Percentiles rank a stretch among this genome's conserved stretches.
phyloP scores from a whole-genome alignment of 1,284 basidiomycete genomes.

The Boletus sp. region DNA sequence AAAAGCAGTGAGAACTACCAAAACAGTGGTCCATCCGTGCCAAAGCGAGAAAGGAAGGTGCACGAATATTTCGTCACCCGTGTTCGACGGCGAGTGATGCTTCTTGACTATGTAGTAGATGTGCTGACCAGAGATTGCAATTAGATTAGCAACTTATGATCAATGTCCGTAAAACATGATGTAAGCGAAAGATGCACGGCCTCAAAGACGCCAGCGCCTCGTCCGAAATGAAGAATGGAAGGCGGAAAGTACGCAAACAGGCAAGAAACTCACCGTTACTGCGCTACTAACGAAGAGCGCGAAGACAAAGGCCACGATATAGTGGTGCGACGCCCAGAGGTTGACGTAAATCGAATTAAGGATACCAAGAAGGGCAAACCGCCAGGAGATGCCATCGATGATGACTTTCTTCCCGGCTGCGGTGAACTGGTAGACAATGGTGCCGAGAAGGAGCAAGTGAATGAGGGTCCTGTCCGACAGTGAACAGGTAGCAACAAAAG shows the following conservation, averaged over 20 bases:
- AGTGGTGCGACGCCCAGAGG: slow-evolving; percentile 69
- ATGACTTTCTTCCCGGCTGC: slow-evolving; percentile 75
- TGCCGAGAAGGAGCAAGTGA: slow-evolving; percentile 83
- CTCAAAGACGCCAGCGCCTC: slow-evolving; percentile 6
- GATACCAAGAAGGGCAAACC: slow-evolving; percentile 80
- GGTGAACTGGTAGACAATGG: slow-evolving; percentile 88
- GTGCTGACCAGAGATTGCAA: slow-evolving; percentile 44
- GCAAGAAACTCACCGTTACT: slow-evolving; percentile 53
- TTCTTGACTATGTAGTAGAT: slow-evolving; percentile 93
- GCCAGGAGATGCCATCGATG: slow-evolving; percentile 84
- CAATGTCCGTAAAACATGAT: slow-evolving; percentile 8
- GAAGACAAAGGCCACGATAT: slow-evolving; percentile 80
- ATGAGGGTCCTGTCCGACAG: slow-evolving; percentile 62
- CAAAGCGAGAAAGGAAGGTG: slow-evolving; percentile 90
- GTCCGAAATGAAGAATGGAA: slow-evolving; percentile 14
- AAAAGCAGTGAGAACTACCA: slow-evolving; percentile 85
- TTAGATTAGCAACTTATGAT: slow-evolving; percentile 13
- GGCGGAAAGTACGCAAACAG: background rate
- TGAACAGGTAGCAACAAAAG: slow-evolving; percentile 16
- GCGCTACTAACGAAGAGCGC: slow-evolving; percentile 80
- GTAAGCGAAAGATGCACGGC: slow-evolving; percentile 1
- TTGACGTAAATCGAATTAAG: slow-evolving; percentile 86
- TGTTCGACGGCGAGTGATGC: slow-evolving; percentile 61
- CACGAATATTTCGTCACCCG: slow-evolving; percentile 74
- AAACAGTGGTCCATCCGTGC: slow-evolving; percentile 92